Percentiles rank a stretch among this genome's conserved stretches.
phyloP scores from a whole-genome alignment of 2,329 filamentous ascomycete genomes.

The Diatrype stigma region DNA sequence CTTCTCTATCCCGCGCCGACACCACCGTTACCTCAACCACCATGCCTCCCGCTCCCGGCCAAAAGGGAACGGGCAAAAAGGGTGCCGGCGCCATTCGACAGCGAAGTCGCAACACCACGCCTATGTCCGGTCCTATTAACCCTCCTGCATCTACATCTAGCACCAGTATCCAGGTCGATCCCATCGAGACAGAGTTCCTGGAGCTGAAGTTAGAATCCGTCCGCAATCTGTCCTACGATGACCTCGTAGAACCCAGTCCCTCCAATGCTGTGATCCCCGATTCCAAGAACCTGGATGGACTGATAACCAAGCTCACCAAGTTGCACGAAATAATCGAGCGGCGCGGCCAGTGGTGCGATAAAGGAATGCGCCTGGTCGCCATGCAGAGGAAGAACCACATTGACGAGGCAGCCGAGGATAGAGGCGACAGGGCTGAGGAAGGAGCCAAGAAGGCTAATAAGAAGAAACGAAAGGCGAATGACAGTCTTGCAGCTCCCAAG shows the following conservation, averaged over 20 bases:
- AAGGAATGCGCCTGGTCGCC: constrained; percentile 67
- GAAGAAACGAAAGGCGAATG: constrained; percentile 74
- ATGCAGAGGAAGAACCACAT: constrained; percentile 61
- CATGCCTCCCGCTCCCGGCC: constrained; percentile 57
- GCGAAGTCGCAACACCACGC: constrained; percentile 75
- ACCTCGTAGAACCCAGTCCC: constrained; percentile 61
- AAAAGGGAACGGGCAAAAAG: constrained; percentile 65
- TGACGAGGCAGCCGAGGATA: constrained; percentile 42
- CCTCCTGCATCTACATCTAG: constrained; percentile 27
- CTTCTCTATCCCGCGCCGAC: no score
- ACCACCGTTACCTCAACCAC: no score
- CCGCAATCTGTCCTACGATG: constrained; percentile 61
- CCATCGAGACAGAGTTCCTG: constrained; percentile 61
- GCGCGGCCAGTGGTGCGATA: constrained; percentile 64
- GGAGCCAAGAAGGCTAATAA: constrained; percentile 59
- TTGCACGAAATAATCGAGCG: constrained; percentile 65
- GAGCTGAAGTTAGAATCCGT: constrained; percentile 58
- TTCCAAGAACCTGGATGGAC: constrained; percentile 59
- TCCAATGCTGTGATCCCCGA: constrained; percentile 57
- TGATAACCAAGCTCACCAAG: constrained; percentile 59
- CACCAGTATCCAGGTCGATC: constrained; percentile 42
- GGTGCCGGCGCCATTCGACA: constrained; percentile 58
- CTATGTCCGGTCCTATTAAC: constrained; percentile 47
- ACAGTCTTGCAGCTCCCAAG: constrained; percentile 51
- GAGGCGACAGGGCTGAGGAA: constrained; percentile 33